Evolutionary conservation across 2,329 filamentous ascomycete species (phyloP), one percentile per base, ranked within the genome.

Genomic region (Colletotrichum endophyticum): DNA sequence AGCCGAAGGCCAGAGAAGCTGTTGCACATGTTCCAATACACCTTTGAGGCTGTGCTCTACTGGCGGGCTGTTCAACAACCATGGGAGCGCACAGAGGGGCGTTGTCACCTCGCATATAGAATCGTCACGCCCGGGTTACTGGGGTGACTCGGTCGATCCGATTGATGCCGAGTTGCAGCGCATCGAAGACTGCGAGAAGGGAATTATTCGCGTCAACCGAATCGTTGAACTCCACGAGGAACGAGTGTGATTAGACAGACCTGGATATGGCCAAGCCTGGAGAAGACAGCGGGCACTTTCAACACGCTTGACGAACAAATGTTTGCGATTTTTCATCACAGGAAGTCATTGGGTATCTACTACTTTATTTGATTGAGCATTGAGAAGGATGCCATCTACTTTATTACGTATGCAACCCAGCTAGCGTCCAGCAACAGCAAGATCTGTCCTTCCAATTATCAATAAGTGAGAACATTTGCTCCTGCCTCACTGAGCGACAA

Each of bases 151-250:
- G 28, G 73, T 79, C 39, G 81, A 84, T 59, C 78, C 79, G 6
- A 76, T 80, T 5, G 84, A 84, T 19, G 44, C 85, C 1, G 86
- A 86, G 78, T 78, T 87, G 16, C 79, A 79, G 3, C 80, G 80
- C 27, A 81, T 81, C 44, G 78, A 80, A 34, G 15, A 59, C 16
- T 25, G 83, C 5, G 80, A 81, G 22, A 78, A 80, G 6, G 68
- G 72, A 32, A 71, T 69, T 8, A 83, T 85, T 19, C 78, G 80
- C 12, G 79, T 85, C 27, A 79, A 85, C 27, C 81, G 78, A 27
- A 79, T 82, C 61, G 72, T 86, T 25, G 77, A 81, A n/a, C 82
- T 83, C 66, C 82, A 79, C 30, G 82, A 84, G 62, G 82, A 85
- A 69, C 78, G 81, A 39, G 72, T 83, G 76, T 78, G 28, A 63